Conservation (phyloP, 2,329 filamentous ascomycete genomes). For the Cercospora sojina region DNA sequence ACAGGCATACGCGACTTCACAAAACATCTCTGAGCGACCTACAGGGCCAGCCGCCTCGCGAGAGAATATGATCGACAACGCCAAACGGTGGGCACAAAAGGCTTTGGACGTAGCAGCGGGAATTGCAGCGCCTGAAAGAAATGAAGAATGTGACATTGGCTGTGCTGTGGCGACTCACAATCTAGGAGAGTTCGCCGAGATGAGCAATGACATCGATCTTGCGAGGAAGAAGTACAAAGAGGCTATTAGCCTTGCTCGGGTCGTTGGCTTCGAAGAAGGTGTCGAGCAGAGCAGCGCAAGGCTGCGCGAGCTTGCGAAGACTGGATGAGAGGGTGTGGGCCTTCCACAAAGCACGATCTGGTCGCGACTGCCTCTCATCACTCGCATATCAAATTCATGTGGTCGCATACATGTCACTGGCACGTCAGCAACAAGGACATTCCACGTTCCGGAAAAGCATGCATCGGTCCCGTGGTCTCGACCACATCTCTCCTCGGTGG, state of each 20-base stretch:
- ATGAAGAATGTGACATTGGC: constrained; percentile 76
- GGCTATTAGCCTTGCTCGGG: constrained; percentile 59
- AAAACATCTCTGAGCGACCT: constrained; percentile 38
- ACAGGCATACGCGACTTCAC: constrained; percentile 35
- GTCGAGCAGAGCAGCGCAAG: constrained; percentile 44
- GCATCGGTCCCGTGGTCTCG: neutral
- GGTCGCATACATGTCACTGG: neutral
- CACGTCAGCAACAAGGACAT: neutral
- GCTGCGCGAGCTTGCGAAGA: constrained; percentile 38
- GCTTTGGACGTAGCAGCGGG: constrained; percentile 66
- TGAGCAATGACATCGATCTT: constrained; percentile 64
- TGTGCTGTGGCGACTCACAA: constrained; percentile 85
- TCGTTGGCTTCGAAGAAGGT: constrained; percentile 50
- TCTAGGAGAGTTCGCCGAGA: constrained; percentile 77
- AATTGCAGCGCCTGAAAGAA: constrained; percentile 65
- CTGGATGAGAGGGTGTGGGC: constrained; percentile 6
- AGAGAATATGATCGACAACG: constrained; percentile 65
- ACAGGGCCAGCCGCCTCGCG: constrained; percentile 51
- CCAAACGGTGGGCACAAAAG: constrained; percentile 75
- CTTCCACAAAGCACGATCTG: neutral
- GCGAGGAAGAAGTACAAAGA: constrained; percentile 69
- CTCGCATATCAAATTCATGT: neutral
- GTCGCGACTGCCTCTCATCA: neutral
- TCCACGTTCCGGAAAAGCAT: neutral
- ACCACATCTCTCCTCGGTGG: neutral